A percentile compares a stretch with the other conserved stretches of the same genome.
phyloP scores from a whole-genome alignment of 2,329 filamentous ascomycete species.

The Xylariaceae sp. region DNA sequence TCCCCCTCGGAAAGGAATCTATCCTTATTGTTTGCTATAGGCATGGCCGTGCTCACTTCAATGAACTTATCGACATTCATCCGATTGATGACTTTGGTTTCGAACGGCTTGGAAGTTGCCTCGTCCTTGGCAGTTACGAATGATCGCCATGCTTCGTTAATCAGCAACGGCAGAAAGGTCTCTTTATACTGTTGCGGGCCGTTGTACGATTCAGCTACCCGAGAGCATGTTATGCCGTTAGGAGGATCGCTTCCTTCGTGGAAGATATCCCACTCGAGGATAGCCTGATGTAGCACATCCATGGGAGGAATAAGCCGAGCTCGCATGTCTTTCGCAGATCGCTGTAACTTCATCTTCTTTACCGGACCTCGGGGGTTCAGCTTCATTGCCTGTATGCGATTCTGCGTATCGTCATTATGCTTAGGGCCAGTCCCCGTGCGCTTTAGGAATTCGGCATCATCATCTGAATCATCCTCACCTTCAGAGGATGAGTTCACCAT shows the following conservation, averaged over 20 bases:
- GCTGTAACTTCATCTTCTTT: constrained; percentile 80
- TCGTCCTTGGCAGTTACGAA: constrained; percentile 93
- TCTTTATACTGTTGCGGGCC: constrained; percentile 82
- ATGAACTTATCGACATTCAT: constrained; percentile 92
- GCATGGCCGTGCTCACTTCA: constrained; percentile 86
- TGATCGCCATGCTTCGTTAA: constrained; percentile 94
- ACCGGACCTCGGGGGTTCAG: constrained; percentile 73
- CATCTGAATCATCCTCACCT: constrained; percentile 72
- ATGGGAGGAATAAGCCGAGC: constrained; percentile 91
- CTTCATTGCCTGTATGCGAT: constrained; percentile 57
- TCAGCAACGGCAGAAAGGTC: constrained; percentile 88
- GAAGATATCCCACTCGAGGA: constrained; percentile 95
- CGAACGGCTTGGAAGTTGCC: constrained; percentile 78
- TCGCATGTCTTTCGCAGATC: constrained; percentile 91
- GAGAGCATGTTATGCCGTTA: constrained; percentile 72
- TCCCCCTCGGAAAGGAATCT: constrained; percentile 81
- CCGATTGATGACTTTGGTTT: constrained; percentile 85
- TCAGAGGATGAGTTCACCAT: constrained; percentile 89
- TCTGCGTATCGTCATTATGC: constrained; percentile 54
- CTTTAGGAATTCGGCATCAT: constrained; percentile 57
- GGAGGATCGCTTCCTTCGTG: constrained; percentile 87
- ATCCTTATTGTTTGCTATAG: constrained; percentile 72
- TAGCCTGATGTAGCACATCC: constrained; percentile 80
- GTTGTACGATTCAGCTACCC: constrained; percentile 79
- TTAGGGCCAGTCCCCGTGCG: constrained; percentile 56